Base-by-base conservation (phyloP, 176 grass and related monocot genomes). In the Oryza australiensis region DNA sequence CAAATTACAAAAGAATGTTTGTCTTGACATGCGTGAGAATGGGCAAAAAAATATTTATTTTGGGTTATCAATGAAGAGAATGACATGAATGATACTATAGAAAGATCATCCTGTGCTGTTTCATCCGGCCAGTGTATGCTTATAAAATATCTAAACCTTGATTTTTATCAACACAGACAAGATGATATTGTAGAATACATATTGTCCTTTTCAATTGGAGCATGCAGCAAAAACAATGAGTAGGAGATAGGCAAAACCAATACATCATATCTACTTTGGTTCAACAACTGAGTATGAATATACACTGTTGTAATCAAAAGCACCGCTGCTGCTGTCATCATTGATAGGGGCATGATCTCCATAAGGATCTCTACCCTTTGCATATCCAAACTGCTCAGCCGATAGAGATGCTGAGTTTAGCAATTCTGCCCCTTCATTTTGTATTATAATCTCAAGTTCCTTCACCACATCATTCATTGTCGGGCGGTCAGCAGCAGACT, bases 391-490 rank as follows among this genome's bases (percentile, higher is more conserved):
- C 26, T 87, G 76, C 41, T 76, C 57, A 48, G 51, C 11, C 14
- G 87, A 92, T 23, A 81, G 70, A 80, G 73, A 82, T 42, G 81
- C 81, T 27, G 91, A 87, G 22, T 76, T 70, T 38, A 71, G 68
- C 18, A 84, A 77, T 2, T 70, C 41, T 15, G n/a, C 8, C 63
- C 78, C 87, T 40, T 93, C 84, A 74, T 87, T 93, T 74, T 93
- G 87, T 71, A 90, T 71, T 22, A 93, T 89, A 22, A 72, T 70
- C 81, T 93, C 91, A 23, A 93, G 85, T 62, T 93, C 91, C 78
- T 85, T 93, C 16, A 90, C 91, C 62, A 90, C 85, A 42, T 90
- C 81, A 72, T 87, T 93, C 91, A 90, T 93, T 40, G 81, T 85
- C 20, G 87, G 91, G 7, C 91, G 81, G 77, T 87, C 57, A 76